Percentiles rank a stretch among this genome's conserved stretches.
These are phyloP conservation scores for Lepidium didymum DNA, from an alignment of 345 rosid genomes.

Conservation along the genomic window DNA sequence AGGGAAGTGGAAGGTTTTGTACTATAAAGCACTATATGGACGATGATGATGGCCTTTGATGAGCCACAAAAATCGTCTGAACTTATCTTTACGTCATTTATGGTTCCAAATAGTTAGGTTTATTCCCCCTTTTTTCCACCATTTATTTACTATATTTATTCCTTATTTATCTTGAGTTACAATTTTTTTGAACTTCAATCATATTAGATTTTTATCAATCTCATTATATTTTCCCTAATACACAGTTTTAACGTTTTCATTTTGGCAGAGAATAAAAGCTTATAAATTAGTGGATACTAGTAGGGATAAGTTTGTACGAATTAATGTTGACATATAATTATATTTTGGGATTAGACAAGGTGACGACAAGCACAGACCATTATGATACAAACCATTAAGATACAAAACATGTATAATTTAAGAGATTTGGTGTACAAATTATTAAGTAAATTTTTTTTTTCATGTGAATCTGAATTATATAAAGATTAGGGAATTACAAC, in stretches of 20 bases:
- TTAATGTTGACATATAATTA: too few species aligned
- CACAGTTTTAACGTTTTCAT: background rate
- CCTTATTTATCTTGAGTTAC: background rate
- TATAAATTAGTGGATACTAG: background rate
- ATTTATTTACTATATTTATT: background rate
- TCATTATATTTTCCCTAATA: background rate
- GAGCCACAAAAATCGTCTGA: constrained; percentile 30
- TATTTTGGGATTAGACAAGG: too few species aligned
- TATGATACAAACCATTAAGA: too few species aligned
- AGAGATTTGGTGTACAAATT: too few species aligned
- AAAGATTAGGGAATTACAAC: too few species aligned
- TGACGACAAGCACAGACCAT: too few species aligned
- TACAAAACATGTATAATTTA: too few species aligned
- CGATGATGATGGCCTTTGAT: constrained; percentile 25
- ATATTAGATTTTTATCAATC: background rate
- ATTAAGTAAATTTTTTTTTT: too few species aligned
- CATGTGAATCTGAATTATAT: too few species aligned
- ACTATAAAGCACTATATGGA: constrained; percentile 27
- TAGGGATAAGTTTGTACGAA: background rate
- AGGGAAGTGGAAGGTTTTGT: constrained; percentile 27
- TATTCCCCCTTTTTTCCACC: background rate
- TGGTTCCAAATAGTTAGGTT: constrained; percentile 26
- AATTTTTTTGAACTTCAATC: background rate
- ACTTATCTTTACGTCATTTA: constrained; percentile 31
- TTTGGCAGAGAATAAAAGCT: background rate